These are phyloP conservation scores for Penicillium sp. DNA, from an alignment of 2,329 filamentous ascomycete species.

Conservation along the genomic window DNA sequence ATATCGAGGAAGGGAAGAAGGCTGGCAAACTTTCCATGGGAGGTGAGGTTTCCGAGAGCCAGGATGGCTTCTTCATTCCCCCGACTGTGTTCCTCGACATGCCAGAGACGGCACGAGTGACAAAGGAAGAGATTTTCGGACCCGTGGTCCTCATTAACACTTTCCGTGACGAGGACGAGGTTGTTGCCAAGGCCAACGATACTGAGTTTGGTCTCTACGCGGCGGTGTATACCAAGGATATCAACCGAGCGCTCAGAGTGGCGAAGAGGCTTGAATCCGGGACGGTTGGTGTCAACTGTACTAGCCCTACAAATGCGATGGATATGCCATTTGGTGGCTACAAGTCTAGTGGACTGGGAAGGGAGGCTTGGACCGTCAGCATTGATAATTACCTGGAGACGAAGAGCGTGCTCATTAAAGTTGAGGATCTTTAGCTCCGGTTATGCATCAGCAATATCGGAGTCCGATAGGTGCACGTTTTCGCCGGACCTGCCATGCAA, in stretches of 20 bases:
- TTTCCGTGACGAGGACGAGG: constrained; percentile 68
- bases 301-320: constrained; percentile 59
- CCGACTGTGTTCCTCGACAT: constrained; percentile 80
- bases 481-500: not conserved
- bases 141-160: constrained; percentile 69
- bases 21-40: constrained; percentile 61
- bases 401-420: constrained; percentile 11
- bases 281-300: constrained; percentile 57
- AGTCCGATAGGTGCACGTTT: constrained; percentile 9
- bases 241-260: constrained; percentile 72
- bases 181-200: constrained; percentile 64
- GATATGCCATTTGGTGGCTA: constrained; percentile 42
- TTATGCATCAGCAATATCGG: not conserved
- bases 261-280: constrained; percentile 63
- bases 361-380: constrained; percentile 14
- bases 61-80: constrained; percentile 77
- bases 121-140: constrained; percentile 75
- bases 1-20: constrained; percentile 62
- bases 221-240: constrained; percentile 69
- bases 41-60: constrained; percentile 63
- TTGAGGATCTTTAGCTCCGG: constrained; percentile 5
- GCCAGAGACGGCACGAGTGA: constrained; percentile 61
- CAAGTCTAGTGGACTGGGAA: constrained; percentile 14
- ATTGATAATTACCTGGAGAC: constrained; percentile 13
- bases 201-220: constrained; percentile 68